Percentiles rank a stretch among this genome's conserved stretches.
phyloP scores from a whole-genome alignment of 1,284 basidiomycete species.

The Melampsora americana region DNA sequence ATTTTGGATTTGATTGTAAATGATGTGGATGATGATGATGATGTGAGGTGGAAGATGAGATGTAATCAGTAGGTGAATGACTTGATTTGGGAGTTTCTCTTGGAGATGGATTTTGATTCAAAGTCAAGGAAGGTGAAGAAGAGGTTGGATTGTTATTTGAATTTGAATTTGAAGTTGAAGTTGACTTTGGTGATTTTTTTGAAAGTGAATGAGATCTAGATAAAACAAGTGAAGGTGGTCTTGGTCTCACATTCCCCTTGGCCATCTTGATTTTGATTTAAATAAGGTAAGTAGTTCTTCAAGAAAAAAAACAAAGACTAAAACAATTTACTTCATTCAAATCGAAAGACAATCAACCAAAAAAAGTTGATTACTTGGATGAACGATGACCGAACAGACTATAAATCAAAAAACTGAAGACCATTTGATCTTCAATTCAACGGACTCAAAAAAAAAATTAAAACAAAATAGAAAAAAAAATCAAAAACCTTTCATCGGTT shows the following conservation, averaged over 20 bases:
- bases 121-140: neutral
- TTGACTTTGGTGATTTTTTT: slow-evolving; percentile 38
- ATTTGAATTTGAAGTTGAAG: neutral
- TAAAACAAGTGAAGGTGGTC: slow-evolving; percentile 36
- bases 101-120: neutral
- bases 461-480: too few relatives aligned
- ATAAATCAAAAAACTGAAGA: too few relatives aligned
- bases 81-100: neutral
- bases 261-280: slow-evolving; percentile 9
- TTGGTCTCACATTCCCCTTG: slow-evolving; percentile 29
- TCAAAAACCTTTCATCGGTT: too few relatives aligned
- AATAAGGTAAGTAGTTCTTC: too few relatives aligned
- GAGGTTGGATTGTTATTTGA: slow-evolving; percentile 4
- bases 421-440: too few relatives aligned
- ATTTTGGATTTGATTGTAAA: too few relatives aligned
- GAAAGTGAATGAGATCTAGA: slow-evolving; percentile 41
- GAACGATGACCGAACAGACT: too few relatives aligned
- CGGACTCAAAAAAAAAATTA: too few relatives aligned
- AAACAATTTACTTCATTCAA: too few relatives aligned
- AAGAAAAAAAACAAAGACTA: too few relatives aligned
- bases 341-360: too few relatives aligned
- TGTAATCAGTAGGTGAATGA: slow-evolving; percentile 2
- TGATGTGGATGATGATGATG: neutral
- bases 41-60: neutral
- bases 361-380: too few relatives aligned